Conservation (phyloP, 768 basidiomycete genomes). For the Collybia sordida region DNA sequence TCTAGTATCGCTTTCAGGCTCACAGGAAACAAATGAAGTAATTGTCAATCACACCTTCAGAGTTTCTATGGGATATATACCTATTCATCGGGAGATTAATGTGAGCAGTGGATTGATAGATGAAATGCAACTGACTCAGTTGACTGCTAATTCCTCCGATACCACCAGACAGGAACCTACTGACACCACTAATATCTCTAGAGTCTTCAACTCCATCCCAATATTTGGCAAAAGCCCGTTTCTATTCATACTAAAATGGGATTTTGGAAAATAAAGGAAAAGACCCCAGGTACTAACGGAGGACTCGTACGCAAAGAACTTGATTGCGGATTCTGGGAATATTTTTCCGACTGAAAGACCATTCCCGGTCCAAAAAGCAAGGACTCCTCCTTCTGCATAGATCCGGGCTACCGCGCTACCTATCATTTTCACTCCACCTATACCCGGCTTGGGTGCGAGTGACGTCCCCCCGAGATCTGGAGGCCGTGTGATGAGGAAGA, state of each 20-base stretch:
- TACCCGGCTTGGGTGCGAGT: conserved; percentile 39
- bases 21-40: neutral
- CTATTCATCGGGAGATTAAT: conserved; percentile 37
- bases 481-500: conserved; percentile 91
- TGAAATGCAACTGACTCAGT: conserved; percentile 57
- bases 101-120: conserved; percentile 8
- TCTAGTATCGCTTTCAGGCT: conserved; percentile 37
- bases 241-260: conserved; percentile 44
- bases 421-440: conserved; percentile 65
- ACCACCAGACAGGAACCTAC: conserved; percentile 93
- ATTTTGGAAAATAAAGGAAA: conserved; percentile 1
- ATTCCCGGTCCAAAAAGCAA: conserved; percentile 98
- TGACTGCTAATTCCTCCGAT: conserved; percentile 95
- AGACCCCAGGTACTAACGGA: conserved; percentile 54
- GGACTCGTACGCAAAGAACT: conserved; percentile 94
- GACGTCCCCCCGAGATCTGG: conserved; percentile 66
- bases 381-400: conserved; percentile 85
- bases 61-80: conserved; percentile 96
- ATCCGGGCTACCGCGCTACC: conserved; percentile 74
- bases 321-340: conserved; percentile 97
- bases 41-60: conserved; percentile 61
- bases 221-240: conserved; percentile 91
- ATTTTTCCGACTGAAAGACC: conserved; percentile 93
- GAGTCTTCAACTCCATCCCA: conserved; percentile 90
- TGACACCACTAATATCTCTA: conserved; percentile 84